Evolutionary conservation across 306 rosid genomes (phyloP).

Genomic region (Cucumis melo): DNA sequence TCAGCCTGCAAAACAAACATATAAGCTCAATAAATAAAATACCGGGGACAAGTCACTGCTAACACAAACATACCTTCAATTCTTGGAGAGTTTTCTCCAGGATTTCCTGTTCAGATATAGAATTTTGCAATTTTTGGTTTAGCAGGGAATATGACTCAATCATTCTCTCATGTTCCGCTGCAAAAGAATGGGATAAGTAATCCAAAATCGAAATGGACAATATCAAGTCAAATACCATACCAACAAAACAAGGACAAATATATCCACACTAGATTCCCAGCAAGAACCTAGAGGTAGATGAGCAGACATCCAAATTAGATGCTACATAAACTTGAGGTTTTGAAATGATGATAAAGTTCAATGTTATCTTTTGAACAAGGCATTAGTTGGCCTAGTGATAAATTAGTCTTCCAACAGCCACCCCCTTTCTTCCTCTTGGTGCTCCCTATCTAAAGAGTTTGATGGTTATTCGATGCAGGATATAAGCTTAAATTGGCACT

Average conservation of each 20-base stretch:
- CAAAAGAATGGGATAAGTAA: slow-evolving; percentile 13
- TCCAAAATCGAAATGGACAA: neutral
- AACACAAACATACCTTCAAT: slow-evolving; percentile 35
- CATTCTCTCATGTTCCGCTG: slow-evolving; percentile 89
- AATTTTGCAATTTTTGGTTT: slow-evolving; percentile 63
- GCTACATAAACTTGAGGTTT: neutral
- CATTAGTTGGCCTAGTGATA: no score
- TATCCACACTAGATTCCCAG: neutral
- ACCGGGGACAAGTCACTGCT: neutral
- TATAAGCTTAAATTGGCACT: no score
- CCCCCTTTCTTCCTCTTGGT: no score
- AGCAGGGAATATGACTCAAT: slow-evolving; percentile 62
- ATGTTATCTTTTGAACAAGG: no score
- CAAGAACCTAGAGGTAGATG: no score
- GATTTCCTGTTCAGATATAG: slow-evolving; percentile 38
- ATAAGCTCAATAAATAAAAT: slow-evolving; percentile 11
- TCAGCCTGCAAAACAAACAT: slow-evolving; percentile 41
- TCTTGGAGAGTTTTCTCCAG: slow-evolving; percentile 64
- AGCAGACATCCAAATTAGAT: neutral
- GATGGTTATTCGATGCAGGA: no score
- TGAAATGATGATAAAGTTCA: neutral
- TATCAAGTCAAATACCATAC: neutral
- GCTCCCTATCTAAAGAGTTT: no score
- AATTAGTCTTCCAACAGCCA: no score
- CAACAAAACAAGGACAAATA: neutral